A percentile compares a stretch with the other conserved stretches of the same genome.
These are phyloP conservation scores for Psilocybe cubensis DNA, from an alignment of 768 basidiomycete species.

Conservation along the genomic window DNA sequence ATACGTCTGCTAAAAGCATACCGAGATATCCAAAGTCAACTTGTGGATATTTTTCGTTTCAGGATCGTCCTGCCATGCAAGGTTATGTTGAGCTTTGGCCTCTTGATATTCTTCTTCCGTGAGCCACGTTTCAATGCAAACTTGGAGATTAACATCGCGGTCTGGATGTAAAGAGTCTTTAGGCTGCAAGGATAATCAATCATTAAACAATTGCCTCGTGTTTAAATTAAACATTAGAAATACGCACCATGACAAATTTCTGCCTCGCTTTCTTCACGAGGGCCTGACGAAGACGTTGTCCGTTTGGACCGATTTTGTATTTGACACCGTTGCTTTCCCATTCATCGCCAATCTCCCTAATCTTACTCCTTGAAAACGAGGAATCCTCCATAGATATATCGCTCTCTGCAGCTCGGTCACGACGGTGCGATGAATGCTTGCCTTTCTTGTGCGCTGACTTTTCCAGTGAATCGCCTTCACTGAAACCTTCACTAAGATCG, in stretches of 20 bases:
- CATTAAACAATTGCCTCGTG: constrained; percentile 10
- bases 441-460: constrained; percentile 50
- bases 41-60: constrained; percentile 43
- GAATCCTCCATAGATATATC: constrained; percentile 57
- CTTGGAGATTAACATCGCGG: constrained; percentile 64
- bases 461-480: constrained; percentile 28
- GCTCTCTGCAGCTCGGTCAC: constrained; percentile 35
- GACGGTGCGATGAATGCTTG: constrained; percentile 39
- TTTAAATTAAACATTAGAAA: not conserved
- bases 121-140: constrained; percentile 81
- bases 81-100: constrained; percentile 60
- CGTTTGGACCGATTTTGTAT: constrained; percentile 74
- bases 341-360: constrained; percentile 69
- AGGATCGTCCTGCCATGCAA: constrained; percentile 73
- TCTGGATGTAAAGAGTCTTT: constrained; percentile 81
- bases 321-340: constrained; percentile 74
- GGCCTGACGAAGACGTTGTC: constrained; percentile 68
- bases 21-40: constrained; percentile 41
- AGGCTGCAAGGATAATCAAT: constrained; percentile 49
- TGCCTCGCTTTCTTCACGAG: constrained; percentile 73
- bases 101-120: constrained; percentile 72
- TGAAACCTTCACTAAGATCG: constrained; percentile 46
- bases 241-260: constrained; percentile 73
- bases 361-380: constrained; percentile 54
- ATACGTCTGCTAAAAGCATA: constrained; percentile 23